A percentile compares a stretch with the other conserved stretches of the same genome.
Evolutionary conservation across 495 filamentous ascomycete genomes (phyloP).

Genomic region (Aspergillus incahuasiensis): DNA sequence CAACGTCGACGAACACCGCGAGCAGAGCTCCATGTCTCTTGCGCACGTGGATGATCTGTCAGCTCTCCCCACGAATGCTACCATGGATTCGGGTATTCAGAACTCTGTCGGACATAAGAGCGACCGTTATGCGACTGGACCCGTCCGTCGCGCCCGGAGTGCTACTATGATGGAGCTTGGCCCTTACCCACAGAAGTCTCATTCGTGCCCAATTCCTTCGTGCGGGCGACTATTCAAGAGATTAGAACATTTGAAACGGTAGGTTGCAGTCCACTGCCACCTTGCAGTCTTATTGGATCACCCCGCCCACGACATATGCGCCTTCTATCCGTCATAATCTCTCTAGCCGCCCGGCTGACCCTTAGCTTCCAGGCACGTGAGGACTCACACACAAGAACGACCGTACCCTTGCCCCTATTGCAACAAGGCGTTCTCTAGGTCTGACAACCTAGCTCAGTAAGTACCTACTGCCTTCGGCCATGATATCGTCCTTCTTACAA

Average conservation of each 20-base stretch:
- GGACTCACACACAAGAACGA: constrained; percentile 98
- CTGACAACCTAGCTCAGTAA: constrained; percentile 98
- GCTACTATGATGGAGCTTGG: constrained; percentile 95
- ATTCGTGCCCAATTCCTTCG: constrained; percentile 97
- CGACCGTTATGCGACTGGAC: constrained; percentile 62
- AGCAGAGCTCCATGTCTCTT: constrained; percentile 58
- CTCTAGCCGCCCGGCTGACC: constrained; percentile 56
- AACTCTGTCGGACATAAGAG: constrained; percentile 56
- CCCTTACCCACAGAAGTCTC: constrained; percentile 94
- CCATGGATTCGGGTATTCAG: constrained; percentile 52
- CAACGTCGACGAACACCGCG: constrained; percentile 71
- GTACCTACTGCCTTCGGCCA: constrained; percentile 27
- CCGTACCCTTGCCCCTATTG: constrained; percentile 96
- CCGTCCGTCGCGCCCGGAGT: constrained; percentile 84
- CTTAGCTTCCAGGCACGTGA: constrained; percentile 75
- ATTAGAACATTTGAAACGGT: constrained; percentile 98
- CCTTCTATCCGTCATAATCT: constrained; percentile 33
- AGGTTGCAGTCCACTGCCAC: constrained; percentile 42
- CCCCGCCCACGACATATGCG: constrained; percentile 14
- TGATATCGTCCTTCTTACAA: neutral
- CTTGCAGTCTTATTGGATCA: constrained; percentile 12
- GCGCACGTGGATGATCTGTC: constrained; percentile 64
- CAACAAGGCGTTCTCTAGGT: constrained; percentile 97
- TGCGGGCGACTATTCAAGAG: constrained; percentile 98
- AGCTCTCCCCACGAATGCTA: constrained; percentile 59